A percentile compares a stretch with the other conserved stretches of the same genome.
phyloP scores from a whole-genome alignment of 371 early-diverging fungal species.

The Fennellomyces sp. region DNA sequence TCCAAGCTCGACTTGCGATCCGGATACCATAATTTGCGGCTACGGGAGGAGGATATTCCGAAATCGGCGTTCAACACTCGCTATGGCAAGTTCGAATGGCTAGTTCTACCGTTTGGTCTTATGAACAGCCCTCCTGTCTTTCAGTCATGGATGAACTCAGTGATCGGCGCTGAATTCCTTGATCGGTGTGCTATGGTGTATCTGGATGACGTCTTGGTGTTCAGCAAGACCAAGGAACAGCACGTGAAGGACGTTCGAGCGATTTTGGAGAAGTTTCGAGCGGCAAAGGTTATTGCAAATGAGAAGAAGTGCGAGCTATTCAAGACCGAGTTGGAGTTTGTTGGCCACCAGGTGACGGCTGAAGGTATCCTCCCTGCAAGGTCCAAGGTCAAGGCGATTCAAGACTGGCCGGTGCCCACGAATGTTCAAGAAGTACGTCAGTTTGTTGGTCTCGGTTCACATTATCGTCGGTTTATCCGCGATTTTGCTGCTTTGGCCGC shows the following conservation, averaged over 20 bases:
- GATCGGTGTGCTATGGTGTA: slow-evolving; percentile 49
- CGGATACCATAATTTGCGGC: too few species aligned
- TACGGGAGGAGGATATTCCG: slow-evolving; percentile 18
- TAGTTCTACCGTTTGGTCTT: slow-evolving; percentile 55
- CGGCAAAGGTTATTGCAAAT: slow-evolving; percentile 38
- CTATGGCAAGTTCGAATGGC: slow-evolving; percentile 47
- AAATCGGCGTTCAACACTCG: slow-evolving; percentile 34
- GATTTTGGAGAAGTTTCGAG: slow-evolving; percentile 35
- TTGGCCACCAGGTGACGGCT: slow-evolving; percentile 38
- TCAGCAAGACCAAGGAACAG: slow-evolving; percentile 42
- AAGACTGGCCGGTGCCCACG: too few species aligned
- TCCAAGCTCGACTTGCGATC: slow-evolving; percentile 45
- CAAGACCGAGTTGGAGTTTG: slow-evolving; percentile 29
- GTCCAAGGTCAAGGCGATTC: slow-evolving; percentile 32
- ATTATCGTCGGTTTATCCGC: slow-evolving; percentile 15
- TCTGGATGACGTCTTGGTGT: slow-evolving; percentile 65
- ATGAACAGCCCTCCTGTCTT: slow-evolving; percentile 41
- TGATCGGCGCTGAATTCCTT: slow-evolving; percentile 43
- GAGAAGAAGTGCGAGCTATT: slow-evolving; percentile 56
- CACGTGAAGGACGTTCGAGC: slow-evolving; percentile 30
- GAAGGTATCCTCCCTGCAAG: slow-evolving; percentile 28
- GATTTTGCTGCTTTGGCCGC: not conserved
- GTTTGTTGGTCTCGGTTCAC: slow-evolving; percentile 33
- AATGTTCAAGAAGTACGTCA: slow-evolving; percentile 37
- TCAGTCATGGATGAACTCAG: slow-evolving; percentile 55